Base-by-base conservation (phyloP, 2,329 filamentous ascomycete genomes). In the Onygenales sp. region DNA sequence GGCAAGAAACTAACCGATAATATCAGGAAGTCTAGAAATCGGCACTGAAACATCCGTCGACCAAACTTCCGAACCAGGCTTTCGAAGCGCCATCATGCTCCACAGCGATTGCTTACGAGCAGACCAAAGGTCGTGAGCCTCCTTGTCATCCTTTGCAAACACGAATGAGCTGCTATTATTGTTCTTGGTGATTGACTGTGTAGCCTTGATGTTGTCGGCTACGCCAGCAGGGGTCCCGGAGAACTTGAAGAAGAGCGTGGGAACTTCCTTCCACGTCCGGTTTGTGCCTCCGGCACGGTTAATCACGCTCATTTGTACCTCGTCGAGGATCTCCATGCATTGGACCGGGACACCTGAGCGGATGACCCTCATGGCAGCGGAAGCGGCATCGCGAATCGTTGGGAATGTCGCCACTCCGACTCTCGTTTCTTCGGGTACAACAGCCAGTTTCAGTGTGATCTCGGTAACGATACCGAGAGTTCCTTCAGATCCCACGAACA, bases 191-290 rank as follows among this genome's bases (percentile, higher is more conserved):
- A 94, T 85, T 8, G 74, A 69, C 59, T 83, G 81, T 1, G 92
- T 89, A 50, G 82, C 73, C 8, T 73, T 69, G 49, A 93, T 85
- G 62, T 91, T 89, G 62, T 94, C 89, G 56, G 81, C 78, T 3
- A 95, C 88, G n/a, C 85, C 81, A 27, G 80, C 80, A 59, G 83
- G 84, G 1, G 88, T 90, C 14, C 90, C 90, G 1, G 87, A 84
- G 66, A 95, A 83, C 59, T 75, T 75, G 64, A 73, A 74, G 60
- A 74, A 74, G 2, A 73, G 60, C 8, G 71, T 72, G 7, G 71
- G 71, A 9, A 65, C 60, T 36, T 66, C 68, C 52, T 67, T 66
- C 71, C 71, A 74, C 5, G 58, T 65, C 2, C 77, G 74, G 14
- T 76, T 77, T 0, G 82, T 83, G 35, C 76, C 76, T 33, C 84